Conservation (phyloP, 805 yeast genomes). For the Starmerella khaoyaiensis region DNA sequence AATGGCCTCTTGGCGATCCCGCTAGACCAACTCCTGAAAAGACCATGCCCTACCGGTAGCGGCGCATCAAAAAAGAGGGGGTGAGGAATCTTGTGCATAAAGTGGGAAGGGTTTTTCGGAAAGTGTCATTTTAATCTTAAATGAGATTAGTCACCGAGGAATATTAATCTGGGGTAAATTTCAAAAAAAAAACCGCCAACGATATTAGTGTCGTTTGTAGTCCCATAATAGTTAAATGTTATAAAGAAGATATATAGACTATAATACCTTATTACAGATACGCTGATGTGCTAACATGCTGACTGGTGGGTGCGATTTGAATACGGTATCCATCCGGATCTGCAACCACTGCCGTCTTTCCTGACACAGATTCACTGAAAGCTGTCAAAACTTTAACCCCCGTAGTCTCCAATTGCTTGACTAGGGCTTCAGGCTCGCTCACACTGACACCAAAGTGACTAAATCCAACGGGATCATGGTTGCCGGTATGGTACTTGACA, state of each 20-base stretch:
- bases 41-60: constrained; percentile 1
- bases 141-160: too few species aligned
- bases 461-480: constrained; percentile 65
- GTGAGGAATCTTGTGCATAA: too few species aligned
- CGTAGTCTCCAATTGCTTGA: constrained; percentile 34
- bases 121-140: too few species aligned
- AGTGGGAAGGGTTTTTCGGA: too few species aligned
- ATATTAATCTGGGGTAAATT: too few species aligned
- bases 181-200: too few species aligned
- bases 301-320: constrained; percentile 46
- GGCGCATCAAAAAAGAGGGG: neutral
- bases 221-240: too few species aligned
- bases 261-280: too few species aligned
- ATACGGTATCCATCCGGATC: constrained; percentile 90
- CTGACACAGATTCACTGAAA: constrained; percentile 33
- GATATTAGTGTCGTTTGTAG: too few species aligned
- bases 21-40: too few species aligned
- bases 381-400: constrained; percentile 36
- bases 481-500: constrained; percentile 74
- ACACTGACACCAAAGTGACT: constrained; percentile 74
- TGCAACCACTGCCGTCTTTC: constrained; percentile 62
- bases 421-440: constrained; percentile 46
- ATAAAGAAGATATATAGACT: too few species aligned
- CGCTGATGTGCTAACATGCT: constrained; percentile 18
- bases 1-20: too few species aligned